Percentiles rank a stretch among this genome's conserved stretches.
phyloP scores from a whole-genome alignment of 345 rosid species.

The Arabis hirsuta region DNA sequence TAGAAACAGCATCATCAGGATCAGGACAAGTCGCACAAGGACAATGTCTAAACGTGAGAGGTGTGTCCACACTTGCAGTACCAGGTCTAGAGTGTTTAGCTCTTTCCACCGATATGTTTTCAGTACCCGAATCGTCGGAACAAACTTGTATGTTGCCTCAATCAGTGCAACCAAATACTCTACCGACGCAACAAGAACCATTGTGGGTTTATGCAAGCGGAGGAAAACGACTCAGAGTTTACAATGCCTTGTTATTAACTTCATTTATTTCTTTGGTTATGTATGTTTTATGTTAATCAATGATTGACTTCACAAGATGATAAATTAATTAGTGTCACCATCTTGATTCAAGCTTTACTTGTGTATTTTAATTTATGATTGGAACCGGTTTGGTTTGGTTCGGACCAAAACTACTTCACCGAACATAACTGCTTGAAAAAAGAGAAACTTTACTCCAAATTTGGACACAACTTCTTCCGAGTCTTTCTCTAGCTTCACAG shows the following conservation, averaged over 20 bases:
- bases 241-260: background rate
- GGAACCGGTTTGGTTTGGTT: background rate
- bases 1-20: constrained; percentile 30
- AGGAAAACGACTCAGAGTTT: constrained; percentile 5
- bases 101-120: constrained; percentile 25
- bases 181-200: constrained; percentile 34
- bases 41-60: constrained; percentile 43
- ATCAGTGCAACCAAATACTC: constrained; percentile 25
- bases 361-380: background rate
- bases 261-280: constrained; percentile 13
- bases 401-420: background rate
- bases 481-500: too few species aligned
- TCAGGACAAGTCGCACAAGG: constrained; percentile 37
- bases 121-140: constrained; percentile 1
- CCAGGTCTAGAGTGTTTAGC: constrained; percentile 43
- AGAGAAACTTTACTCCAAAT: background rate
- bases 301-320: background rate
- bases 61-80: constrained; percentile 38
- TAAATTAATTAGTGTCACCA: constrained; percentile 1
- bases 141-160: constrained; percentile 27
- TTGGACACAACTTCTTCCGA: too few species aligned
- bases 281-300: constrained; percentile 21
- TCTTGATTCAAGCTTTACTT: background rate
- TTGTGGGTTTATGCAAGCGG: constrained; percentile 35
- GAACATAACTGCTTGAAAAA: background rate